Evolutionary conservation across 257 asterid species (phyloP).

Genomic region (Fraxinus americana): DNA sequence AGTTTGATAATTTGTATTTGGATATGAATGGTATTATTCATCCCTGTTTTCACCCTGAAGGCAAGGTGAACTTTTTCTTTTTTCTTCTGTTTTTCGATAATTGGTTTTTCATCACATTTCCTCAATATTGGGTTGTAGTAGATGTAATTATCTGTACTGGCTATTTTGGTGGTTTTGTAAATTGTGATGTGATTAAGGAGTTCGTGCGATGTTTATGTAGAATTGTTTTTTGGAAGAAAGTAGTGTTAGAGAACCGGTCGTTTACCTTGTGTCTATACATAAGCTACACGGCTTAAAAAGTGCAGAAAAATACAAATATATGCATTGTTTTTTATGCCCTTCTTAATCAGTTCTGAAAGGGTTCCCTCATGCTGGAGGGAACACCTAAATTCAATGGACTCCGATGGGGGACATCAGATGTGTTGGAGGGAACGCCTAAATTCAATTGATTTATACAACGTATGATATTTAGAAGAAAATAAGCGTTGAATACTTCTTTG

Average conservation of each 20-base stretch:
- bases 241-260: not conserved
- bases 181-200: not conserved
- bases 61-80: slow-evolving; percentile 51
- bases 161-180: slow-evolving; percentile 4
- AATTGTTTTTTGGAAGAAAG: slow-evolving; percentile 2
- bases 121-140: not conserved
- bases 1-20: slow-evolving; percentile 84
- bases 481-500: not conserved
- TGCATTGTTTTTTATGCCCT: slow-evolving; percentile 2
- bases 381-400: not conserved
- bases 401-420: not conserved
- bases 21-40: slow-evolving; percentile 97
- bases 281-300: not conserved
- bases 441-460: not conserved
- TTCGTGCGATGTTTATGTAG: slow-evolving; percentile 9
- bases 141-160: not conserved
- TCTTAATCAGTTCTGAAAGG: not conserved
- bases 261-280: not conserved
- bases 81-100: not conserved
- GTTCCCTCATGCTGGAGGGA: not conserved
- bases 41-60: slow-evolving; percentile 97
- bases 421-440: not conserved
- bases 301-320: not conserved
- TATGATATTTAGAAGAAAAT: not conserved
- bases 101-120: not conserved